Conservation (phyloP, 805 yeast species). For the Ogataea methanolica region DNA sequence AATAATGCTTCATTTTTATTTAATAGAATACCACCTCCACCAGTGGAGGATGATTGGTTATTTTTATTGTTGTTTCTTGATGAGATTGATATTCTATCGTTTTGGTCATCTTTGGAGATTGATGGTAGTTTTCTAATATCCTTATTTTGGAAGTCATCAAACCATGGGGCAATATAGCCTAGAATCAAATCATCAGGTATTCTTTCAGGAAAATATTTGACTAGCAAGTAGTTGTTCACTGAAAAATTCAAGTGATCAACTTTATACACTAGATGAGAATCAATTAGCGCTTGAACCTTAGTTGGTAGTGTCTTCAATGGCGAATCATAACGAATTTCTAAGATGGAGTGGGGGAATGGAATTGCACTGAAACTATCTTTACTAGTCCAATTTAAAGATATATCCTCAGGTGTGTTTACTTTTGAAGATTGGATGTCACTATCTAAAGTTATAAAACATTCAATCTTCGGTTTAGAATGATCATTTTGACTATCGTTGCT, state of each 20-base stretch:
- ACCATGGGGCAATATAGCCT: conserved; percentile 31
- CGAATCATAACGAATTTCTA: conserved; percentile 44
- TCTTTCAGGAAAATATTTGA: conserved; percentile 17
- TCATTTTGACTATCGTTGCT: background rate
- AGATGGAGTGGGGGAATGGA: conserved; percentile 43
- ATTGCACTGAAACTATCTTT: conserved; percentile 7
- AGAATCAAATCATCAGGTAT: conserved; percentile 21
- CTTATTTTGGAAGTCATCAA: conserved; percentile 18
- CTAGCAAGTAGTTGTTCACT: conserved; percentile 27
- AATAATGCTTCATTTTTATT: conserved; percentile 24
- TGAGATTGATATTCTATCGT: conserved; percentile 1
- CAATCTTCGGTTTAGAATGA: conserved; percentile 13
- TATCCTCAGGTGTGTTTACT: conserved; percentile 2
- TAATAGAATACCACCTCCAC: conserved; percentile 24
- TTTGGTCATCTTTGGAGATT: conserved; percentile 5
- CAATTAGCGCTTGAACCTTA: conserved; percentile 34
- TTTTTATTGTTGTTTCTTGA: background rate
- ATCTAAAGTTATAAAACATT: conserved; percentile 30
- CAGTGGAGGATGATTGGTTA: background rate
- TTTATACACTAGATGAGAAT: conserved; percentile 45
- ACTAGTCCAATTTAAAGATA: conserved; percentile 7
- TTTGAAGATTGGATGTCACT: conserved; percentile 17
- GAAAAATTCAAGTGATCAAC: conserved; percentile 35
- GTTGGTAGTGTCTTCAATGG: conserved; percentile 30
- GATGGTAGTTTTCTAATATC: conserved; percentile 45